Evolutionary conservation across 169 alveolate species (phyloP).

Genomic region (Neospora caninum): DNA sequence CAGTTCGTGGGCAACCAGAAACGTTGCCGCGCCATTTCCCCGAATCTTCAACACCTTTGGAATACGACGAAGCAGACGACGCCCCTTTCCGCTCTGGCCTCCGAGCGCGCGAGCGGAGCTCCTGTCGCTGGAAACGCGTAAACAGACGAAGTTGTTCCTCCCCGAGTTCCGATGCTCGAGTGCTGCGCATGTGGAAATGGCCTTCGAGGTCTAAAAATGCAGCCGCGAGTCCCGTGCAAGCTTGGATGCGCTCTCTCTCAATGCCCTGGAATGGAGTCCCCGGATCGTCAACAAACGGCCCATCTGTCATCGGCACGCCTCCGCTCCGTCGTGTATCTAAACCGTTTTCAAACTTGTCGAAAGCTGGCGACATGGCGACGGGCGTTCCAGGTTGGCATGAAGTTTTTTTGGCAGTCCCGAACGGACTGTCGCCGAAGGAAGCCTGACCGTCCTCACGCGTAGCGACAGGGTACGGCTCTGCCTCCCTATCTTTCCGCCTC

Average conservation of each 20-base stretch:
- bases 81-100: background rate
- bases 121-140: background rate
- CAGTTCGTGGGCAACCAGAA: too few species aligned
- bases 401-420: too few species aligned
- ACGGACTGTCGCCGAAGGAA: too few species aligned
- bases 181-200: conserved; percentile 11
- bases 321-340: too few species aligned
- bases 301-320: too few species aligned
- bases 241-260: background rate
- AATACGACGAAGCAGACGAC: background rate
- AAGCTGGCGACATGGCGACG: too few species aligned
- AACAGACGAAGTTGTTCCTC: conserved; percentile 8
- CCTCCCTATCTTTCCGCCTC: too few species aligned
- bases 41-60: background rate
- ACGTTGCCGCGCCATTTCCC: background rate
- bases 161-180: background rate
- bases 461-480: too few species aligned
- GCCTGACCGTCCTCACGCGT: too few species aligned
- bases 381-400: too few species aligned
- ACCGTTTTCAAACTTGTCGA: too few species aligned
- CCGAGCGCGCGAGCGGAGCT: background rate
- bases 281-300: too few species aligned
- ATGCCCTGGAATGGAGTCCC: background rate
- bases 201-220: conserved; percentile 29
- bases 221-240: conserved; percentile 21